Conservation (phyloP, 2,329 filamentous ascomycete species). For the Penicillium hesseltinei region DNA sequence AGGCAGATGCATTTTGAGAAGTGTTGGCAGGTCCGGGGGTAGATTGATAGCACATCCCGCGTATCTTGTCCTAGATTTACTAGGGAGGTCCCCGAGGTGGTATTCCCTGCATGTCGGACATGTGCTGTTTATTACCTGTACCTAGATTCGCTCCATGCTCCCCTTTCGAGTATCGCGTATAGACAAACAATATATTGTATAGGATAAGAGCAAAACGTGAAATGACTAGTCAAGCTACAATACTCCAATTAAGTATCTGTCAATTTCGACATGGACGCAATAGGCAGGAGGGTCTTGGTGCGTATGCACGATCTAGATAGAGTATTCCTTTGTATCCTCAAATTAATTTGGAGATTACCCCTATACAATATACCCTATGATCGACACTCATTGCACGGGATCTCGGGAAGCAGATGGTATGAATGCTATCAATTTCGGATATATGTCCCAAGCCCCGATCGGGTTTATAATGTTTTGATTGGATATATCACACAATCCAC, state of each 20-base stretch:
- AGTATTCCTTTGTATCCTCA: not conserved
- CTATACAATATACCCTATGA: not conserved
- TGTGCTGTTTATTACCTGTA: not conserved
- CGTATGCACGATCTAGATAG: not conserved
- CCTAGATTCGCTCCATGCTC: not conserved
- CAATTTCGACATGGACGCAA: not conserved
- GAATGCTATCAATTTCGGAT: not conserved
- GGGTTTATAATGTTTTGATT: not conserved
- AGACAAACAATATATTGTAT: not conserved
- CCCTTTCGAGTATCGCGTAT: not conserved
- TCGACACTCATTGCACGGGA: slow-evolving; percentile 5
- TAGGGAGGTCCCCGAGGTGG: not conserved
- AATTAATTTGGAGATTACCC: not conserved
- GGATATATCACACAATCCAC: not conserved
- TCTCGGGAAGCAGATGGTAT: slow-evolving; percentile 15
- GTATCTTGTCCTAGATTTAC: not conserved
- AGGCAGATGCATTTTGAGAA: not conserved
- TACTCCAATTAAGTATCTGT: not conserved
- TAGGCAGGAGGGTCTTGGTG: not conserved
- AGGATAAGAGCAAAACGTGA: not conserved
- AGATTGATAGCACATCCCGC: not conserved
- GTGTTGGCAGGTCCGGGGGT: not conserved
- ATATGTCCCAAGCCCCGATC: not conserved
- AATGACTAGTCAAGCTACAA: not conserved
- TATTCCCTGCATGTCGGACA: slow-evolving; percentile 2